Base-by-base conservation (phyloP, 176 grass and related monocot genomes). In the Alopecurus myosuroides region DNA sequence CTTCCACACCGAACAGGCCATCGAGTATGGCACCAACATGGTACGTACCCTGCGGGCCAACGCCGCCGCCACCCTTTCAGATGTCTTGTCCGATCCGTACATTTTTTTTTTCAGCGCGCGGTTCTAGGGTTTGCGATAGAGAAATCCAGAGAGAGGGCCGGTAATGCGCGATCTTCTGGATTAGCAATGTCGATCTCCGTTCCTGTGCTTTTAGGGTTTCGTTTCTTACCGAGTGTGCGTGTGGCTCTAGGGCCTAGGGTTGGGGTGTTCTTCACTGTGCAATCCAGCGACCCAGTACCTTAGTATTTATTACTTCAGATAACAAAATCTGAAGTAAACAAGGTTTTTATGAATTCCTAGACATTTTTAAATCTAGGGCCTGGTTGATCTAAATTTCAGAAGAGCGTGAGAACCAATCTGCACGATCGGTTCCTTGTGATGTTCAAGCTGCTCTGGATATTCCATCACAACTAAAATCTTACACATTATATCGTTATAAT, bases 21-120 rank as follows among this genome's bases (percentile, higher is more conserved):
- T 99, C 88, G 97, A 99, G 86, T 99, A 96, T 23, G 97, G 97
- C 40, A 99, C 97, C 69, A 99, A 96, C 74, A 99, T 99, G 97
- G 94, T 98, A 76, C 26, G 85, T 6, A 3, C 56, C 9, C 55
- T 5, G 45, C 74, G 28, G 29, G 31, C 7, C 2, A 50, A 12
- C 13, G 26, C 52, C 53, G 66, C 29, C 15, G 25, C 46, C 39
- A 57, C 36, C 39, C 63, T 76, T n/a, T 50, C 25, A 29, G 53
- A 19, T 55, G 42, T 11, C 22, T 44, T 64, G n/a, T 5, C 67
- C 76, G 69, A 84, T 84, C 85, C 40, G 40, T 25, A 6, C 40
- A 23, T 34, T 48, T 5, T 45, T 18, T 15, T 31, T 18, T 11
- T 23, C 50, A 10, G n/a, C n/a, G 56, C 25, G 40, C 22, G 77